A percentile compares a stretch with the other conserved stretches of the same genome.
These are phyloP conservation scores for Thielaviopsis musarum DNA, from an alignment of 2,329 filamentous ascomycete genomes.

Conservation along the genomic window DNA sequence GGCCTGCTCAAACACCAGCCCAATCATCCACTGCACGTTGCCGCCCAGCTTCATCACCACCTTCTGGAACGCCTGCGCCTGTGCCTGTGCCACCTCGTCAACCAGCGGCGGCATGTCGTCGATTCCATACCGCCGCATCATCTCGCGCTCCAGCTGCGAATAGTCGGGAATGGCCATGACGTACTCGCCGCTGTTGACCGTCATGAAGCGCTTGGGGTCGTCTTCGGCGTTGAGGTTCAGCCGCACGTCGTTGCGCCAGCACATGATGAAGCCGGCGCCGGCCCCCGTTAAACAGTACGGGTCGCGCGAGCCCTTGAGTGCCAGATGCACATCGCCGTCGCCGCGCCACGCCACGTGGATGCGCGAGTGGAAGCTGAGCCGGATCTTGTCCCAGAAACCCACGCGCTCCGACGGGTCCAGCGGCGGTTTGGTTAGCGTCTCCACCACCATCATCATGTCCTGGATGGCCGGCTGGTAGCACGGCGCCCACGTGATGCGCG, in stretches of 20 bases:
- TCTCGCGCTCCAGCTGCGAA: conserved; percentile 66
- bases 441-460: conserved; percentile 99
- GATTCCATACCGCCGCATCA: conserved; percentile 31
- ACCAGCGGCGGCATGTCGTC: conserved; percentile 22
- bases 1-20: conserved; percentile 81
- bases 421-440: conserved; percentile 92
- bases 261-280: conserved; percentile 93
- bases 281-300: conserved; percentile 86
- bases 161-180: conserved; percentile 90
- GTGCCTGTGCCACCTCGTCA: neutral
- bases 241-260: conserved; percentile 86
- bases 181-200: conserved; percentile 87
- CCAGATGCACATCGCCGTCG: conserved; percentile 86
- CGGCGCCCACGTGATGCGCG: conserved; percentile 89
- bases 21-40: conserved; percentile 82
- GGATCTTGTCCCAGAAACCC: conserved; percentile 98
- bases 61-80: conserved; percentile 73
- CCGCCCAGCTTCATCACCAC: conserved; percentile 97
- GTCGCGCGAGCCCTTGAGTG: conserved; percentile 80
- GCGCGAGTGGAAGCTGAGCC: conserved; percentile 83
- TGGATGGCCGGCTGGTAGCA: conserved; percentile 96
- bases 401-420: conserved; percentile 85
- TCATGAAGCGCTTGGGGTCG: conserved; percentile 87
- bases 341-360: conserved; percentile 84
- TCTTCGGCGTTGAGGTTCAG: conserved; percentile 74